A percentile compares a stretch with the other conserved stretches of the same genome.
Conservation (phyloP, 768 basidiomycete species). For the Cystofilobasidium bisporidii region DNA sequence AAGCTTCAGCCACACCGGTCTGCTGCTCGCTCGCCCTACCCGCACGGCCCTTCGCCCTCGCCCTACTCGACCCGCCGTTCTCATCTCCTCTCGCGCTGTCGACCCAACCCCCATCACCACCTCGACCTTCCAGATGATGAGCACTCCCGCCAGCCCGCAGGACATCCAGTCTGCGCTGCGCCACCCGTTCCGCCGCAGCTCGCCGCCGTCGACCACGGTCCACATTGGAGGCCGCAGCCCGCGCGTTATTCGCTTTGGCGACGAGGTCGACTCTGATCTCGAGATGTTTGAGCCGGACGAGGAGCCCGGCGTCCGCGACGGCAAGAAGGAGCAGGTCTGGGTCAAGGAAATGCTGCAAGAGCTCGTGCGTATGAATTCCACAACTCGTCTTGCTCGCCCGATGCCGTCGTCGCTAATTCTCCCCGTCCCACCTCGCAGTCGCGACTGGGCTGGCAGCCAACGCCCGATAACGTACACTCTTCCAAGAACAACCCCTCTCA, state of each 20-base stretch:
- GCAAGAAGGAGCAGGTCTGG: slow-evolving; percentile 44
- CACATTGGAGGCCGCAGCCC: background rate
- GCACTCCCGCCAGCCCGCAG: background rate
- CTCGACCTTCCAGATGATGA: background rate
- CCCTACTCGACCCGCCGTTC: too few species aligned
- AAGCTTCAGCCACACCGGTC: too few species aligned
- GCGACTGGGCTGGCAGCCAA: background rate
- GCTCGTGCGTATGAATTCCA: too few species aligned
- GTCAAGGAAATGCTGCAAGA: slow-evolving; percentile 26
- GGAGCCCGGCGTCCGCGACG: slow-evolving; percentile 30
- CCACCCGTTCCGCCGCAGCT: background rate
- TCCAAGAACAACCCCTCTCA: background rate
- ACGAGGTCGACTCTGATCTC: slow-evolving; percentile 2
- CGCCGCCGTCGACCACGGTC: background rate
- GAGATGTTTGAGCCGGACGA: background rate
- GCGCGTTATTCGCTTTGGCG: slow-evolving; percentile 1
- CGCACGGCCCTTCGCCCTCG: too few species aligned
- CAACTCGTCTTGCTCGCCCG: slow-evolving; percentile 14
- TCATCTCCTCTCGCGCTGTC: background rate
- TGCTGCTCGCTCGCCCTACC: too few species aligned
- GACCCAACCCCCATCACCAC: background rate
- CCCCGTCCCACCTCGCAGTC: background rate
- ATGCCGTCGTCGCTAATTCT: background rate
- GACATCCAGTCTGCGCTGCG: background rate
- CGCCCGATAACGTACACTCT: background rate